Base-by-base conservation (phyloP, 345 rosid genomes). In the Capsella bursapastoris region DNA sequence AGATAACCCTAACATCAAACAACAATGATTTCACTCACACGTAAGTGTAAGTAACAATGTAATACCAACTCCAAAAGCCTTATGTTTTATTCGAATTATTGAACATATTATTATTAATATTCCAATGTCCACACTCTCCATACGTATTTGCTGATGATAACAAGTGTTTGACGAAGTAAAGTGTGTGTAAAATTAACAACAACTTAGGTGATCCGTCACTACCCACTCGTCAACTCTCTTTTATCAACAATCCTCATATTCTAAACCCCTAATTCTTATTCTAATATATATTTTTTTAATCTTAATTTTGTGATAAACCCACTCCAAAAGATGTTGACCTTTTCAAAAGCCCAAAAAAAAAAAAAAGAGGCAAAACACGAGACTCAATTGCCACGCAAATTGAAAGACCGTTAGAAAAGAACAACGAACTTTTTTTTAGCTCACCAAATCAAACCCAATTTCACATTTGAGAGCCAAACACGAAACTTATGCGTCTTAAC, bases 381-480 rank as follows among this genome's bases (percentile, higher is more conserved):
- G 56, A 43, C 34, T 22, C 27, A 45, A 8, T 25, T 3, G 32
- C 49, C 59, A 53, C 52, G 41, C 10, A 6, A 35, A 14, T 25
- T 5, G 15, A 68, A 57, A 69, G 28, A 37, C 49, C 28, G 18
- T 56, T 49, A 60, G 41, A 61, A 67, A 52, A 66, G 18, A 34
- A 63, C 66, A 60, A 49, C 50, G 43, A 45, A 70, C 62, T 44
- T 80, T 41, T 86, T 11, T 85, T 89, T 80, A 56, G 93, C 77
- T 87, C 91, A 89, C 95, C 97, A 86, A 89, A 85, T 89, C 86
- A 73, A 74, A 89, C 75, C 75, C 59, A 60, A 71, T 71, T 71
- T 48, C 67, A 16, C 64, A 57, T 68, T 22, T 34, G 49, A 57
- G 45, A 49, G 67, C 75, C 90, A 72, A 60, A 72, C 87, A 86